A percentile compares a stretch with the other conserved stretches of the same genome.
phyloP scores from a whole-genome alignment of 352 stramenopile genomes.

The Porosira glacialis region DNA sequence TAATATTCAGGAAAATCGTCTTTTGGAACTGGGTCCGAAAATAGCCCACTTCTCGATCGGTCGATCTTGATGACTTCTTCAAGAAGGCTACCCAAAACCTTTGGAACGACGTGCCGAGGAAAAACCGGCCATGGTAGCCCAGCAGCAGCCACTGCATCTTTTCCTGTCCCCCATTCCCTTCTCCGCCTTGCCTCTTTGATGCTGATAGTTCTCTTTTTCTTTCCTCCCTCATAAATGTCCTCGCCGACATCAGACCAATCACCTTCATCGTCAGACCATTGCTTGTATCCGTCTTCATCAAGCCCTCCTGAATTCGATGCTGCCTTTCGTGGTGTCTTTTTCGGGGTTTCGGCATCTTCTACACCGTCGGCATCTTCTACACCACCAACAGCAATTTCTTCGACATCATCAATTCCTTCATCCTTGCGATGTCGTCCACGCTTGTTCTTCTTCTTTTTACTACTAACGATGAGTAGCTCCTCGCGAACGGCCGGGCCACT shows the following conservation, averaged over 20 bases:
- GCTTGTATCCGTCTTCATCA: conserved; percentile 73
- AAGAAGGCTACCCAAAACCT: conserved; percentile 68
- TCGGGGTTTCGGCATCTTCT: conserved; percentile 25
- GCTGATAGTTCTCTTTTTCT: conserved; percentile 69
- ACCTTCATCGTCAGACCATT: conserved; percentile 74
- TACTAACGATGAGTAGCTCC: conserved; percentile 73
- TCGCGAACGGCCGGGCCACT: conserved; percentile 48
- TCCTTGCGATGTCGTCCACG: conserved; percentile 38
- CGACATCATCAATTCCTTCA: too few species aligned
- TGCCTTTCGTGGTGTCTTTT: conserved; percentile 41
- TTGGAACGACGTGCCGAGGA: conserved; percentile 58
- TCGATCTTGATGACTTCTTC: conserved; percentile 79
- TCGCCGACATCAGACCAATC: conserved; percentile 76
- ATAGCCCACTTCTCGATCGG: conserved; percentile 65
- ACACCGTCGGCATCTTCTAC: conserved; percentile 25
- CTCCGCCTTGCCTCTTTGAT: conserved; percentile 71
- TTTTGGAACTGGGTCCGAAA: conserved; percentile 74
- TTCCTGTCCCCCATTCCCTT: conserved; percentile 71
- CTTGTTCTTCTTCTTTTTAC: conserved; percentile 64
- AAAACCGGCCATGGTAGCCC: conserved; percentile 76
- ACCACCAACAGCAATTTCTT: conserved; percentile 7
- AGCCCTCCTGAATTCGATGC: conserved; percentile 32
- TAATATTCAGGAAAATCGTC: conserved; percentile 82
- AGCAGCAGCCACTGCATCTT: conserved; percentile 67
- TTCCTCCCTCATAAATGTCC: conserved; percentile 38